A percentile compares a stretch with the other conserved stretches of the same genome.
Conservation (phyloP, 2,329 filamentous ascomycete genomes). For the Sordariomycetes sp. region DNA sequence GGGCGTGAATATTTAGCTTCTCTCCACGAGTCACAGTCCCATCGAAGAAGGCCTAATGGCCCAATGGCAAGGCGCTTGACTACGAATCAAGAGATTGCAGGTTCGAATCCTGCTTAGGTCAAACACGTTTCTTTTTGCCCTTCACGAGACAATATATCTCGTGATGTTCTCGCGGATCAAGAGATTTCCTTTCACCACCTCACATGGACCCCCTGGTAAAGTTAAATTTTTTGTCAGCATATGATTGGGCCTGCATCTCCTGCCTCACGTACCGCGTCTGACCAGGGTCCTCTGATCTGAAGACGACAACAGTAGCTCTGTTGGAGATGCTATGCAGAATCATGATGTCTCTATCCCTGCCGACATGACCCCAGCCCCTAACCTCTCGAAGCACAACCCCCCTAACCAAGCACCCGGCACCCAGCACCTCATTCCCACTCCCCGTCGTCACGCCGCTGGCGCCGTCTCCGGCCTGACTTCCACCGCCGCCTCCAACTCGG, state of each 20-base stretch:
- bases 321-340: background rate
- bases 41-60: background rate
- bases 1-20: too few relatives aligned
- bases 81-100: background rate
- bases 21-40: too few relatives aligned
- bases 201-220: background rate
- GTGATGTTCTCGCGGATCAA: background rate
- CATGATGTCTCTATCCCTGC: background rate
- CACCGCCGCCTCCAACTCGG: background rate
- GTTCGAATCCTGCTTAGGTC: background rate
- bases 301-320: background rate
- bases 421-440: background rate
- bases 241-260: background rate
- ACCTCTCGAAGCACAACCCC: background rate
- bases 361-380: background rate
- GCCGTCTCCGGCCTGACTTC: background rate
- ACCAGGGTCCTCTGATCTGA: background rate
- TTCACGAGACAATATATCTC: background rate
- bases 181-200: too few relatives aligned
- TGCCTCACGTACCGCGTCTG: background rate
- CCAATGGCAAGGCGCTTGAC: background rate
- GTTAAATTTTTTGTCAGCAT: background rate
- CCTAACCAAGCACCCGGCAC: background rate
- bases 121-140: background rate
- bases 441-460: background rate